phyloP scores from a whole-genome alignment of 2,329 filamentous ascomycete genomes.

The Aspergillus fischeri region DNA sequence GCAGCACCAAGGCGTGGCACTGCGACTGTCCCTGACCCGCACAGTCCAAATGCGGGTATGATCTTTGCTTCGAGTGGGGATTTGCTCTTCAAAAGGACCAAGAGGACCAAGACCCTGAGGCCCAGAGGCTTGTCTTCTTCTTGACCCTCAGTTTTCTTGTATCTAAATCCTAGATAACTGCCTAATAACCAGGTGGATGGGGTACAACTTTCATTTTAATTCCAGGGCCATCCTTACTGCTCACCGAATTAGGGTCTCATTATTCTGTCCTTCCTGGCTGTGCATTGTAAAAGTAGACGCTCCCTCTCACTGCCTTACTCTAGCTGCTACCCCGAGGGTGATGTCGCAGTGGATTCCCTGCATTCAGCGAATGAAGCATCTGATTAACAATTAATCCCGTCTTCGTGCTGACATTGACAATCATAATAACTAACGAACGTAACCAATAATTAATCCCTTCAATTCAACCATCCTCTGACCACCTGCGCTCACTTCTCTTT shows the following conservation, averaged over 20 bases:
- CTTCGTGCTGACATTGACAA: background rate
- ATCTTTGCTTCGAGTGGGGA: background rate
- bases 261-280: background rate
- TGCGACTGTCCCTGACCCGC: background rate
- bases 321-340: background rate
- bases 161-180: background rate
- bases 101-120: background rate
- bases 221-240: background rate
- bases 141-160: background rate
- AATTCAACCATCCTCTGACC: background rate
- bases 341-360: background rate
- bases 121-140: background rate
- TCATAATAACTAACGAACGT: background rate
- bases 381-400: background rate
- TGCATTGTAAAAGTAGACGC: background rate
- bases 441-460: background rate
- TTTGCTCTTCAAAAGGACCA: background rate
- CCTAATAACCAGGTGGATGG: background rate
- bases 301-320: background rate
- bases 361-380: background rate
- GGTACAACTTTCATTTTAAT: background rate
- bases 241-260: background rate
- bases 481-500: background rate
- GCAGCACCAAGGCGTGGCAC: background rate
- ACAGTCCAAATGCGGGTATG: background rate